These are phyloP conservation scores for Thelonectria rubi DNA, from an alignment of 2,329 filamentous ascomycete species.

Conservation along the genomic window DNA sequence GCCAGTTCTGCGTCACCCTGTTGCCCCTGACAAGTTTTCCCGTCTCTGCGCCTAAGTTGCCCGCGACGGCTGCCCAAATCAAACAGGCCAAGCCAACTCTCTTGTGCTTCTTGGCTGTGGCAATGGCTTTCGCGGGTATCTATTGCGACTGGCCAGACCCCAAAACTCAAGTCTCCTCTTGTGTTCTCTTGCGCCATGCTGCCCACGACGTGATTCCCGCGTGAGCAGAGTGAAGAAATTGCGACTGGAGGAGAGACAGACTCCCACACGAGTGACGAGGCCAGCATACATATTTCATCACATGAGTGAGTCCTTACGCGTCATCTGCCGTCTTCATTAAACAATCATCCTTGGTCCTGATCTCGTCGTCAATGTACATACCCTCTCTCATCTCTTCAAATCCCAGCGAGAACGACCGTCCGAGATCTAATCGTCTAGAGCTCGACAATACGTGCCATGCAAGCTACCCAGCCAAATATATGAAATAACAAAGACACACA, in stretches of 20 bases:
- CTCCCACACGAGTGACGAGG: neutral
- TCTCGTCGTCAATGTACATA: constrained; percentile 27
- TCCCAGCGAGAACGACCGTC: neutral
- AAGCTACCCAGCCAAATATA: constrained; percentile 30
- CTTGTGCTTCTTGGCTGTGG: too few species aligned
- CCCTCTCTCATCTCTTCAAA: neutral
- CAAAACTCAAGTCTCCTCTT: too few species aligned
- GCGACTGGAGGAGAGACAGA: neutral
- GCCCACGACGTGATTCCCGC: too few species aligned
- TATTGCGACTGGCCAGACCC: neutral
- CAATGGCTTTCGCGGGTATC: too few species aligned
- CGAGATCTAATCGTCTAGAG: too few species aligned
- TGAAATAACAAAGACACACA: constrained; percentile 23
- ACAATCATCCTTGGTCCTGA: constrained; percentile 17
- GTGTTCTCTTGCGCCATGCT: neutral
- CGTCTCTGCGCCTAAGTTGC: too few species aligned
- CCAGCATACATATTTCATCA: neutral
- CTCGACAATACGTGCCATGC: neutral
- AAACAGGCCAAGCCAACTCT: too few species aligned
- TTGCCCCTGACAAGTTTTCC: constrained; percentile 2
- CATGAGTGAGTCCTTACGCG: neutral
- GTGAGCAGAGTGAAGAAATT: too few species aligned
- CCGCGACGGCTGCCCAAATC: too few species aligned
- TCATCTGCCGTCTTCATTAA: neutral
- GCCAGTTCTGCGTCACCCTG: constrained; percentile 5